These are phyloP conservation scores for Trametopsis cervina DNA, from an alignment of 768 basidiomycete genomes.

Conservation along the genomic window DNA sequence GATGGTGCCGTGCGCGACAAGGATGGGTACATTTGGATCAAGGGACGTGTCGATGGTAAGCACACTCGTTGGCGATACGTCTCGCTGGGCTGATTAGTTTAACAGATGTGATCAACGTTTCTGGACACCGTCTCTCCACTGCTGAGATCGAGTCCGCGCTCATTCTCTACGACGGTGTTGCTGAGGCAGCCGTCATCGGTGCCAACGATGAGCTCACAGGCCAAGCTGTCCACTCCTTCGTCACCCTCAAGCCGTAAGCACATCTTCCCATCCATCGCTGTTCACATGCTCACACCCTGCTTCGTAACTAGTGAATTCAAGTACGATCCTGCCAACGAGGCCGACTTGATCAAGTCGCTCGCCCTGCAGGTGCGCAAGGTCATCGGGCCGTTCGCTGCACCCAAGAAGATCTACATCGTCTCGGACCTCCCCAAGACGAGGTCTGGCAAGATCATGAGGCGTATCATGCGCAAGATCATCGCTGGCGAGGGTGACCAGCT, in stretches of 20 bases:
- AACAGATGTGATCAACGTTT: slow-evolving; percentile 93
- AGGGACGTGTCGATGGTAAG: slow-evolving; percentile 89
- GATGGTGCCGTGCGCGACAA: slow-evolving; percentile 93
- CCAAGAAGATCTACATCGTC: slow-evolving; percentile 86
- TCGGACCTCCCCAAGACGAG: slow-evolving; percentile 89
- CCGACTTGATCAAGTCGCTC: slow-evolving; percentile 75
- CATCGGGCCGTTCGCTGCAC: slow-evolving; percentile 96
- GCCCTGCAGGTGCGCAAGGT: slow-evolving; percentile 93
- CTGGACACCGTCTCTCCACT: slow-evolving; percentile 93
- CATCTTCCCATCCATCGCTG: not conserved
- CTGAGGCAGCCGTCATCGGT: slow-evolving; percentile 86
- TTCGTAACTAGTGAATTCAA: slow-evolving; percentile 58
- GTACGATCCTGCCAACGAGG: slow-evolving; percentile 65
- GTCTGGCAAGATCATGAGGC: slow-evolving; percentile 95
- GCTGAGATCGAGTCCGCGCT: slow-evolving; percentile 98
- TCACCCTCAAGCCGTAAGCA: slow-evolving; percentile 88
- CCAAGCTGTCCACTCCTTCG: slow-evolving; percentile 92
- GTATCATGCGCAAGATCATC: slow-evolving; percentile 95
- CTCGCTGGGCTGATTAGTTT: not conserved
- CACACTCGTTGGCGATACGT: slow-evolving; percentile 16
- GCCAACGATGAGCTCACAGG: slow-evolving; percentile 84
- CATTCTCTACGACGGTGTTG: slow-evolving; percentile 90
- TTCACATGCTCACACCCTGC: not conserved
- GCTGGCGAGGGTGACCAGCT: slow-evolving; percentile 92
- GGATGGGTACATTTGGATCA: slow-evolving; percentile 98